These are phyloP conservation scores for Niebla homalea DNA, from an alignment of 495 filamentous ascomycete species.

Conservation along the genomic window DNA sequence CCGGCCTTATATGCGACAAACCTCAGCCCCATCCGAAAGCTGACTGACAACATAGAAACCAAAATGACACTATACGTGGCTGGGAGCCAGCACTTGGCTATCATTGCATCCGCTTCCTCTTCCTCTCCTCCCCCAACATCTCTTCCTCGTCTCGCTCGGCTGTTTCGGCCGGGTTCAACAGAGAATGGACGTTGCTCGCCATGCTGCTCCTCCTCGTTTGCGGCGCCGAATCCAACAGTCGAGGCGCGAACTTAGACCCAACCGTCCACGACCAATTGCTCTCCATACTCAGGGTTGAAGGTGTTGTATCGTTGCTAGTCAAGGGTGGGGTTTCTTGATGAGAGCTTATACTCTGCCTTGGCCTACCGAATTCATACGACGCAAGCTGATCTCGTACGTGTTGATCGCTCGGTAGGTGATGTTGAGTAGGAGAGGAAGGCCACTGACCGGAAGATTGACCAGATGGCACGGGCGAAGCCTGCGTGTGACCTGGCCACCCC, in stretches of 20 bases:
- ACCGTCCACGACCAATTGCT: constrained; percentile 42
- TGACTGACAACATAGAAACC: background rate
- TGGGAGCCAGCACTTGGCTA: too few species aligned
- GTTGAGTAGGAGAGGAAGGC: constrained; percentile 72
- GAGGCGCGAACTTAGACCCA: constrained; percentile 32
- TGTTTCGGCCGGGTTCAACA: constrained; percentile 78
- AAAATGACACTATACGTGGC: background rate
- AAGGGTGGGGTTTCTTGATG: constrained; percentile 61
- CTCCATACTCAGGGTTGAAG: constrained; percentile 35
- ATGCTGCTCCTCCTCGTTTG: constrained; percentile 60
- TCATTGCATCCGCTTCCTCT: constrained; percentile 62
- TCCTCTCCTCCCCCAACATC: constrained; percentile 48
- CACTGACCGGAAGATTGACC: constrained; percentile 61
- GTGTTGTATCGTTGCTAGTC: constrained; percentile 34
- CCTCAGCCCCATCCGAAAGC: background rate
- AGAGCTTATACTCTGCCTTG: constrained; percentile 44
- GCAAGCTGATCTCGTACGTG: constrained; percentile 71
- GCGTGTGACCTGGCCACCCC: constrained; percentile 57
- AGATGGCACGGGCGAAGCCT: constrained; percentile 53
- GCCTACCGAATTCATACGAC: constrained; percentile 61
- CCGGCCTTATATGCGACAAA: too few species aligned
- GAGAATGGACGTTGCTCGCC: constrained; percentile 62
- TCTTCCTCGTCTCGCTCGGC: constrained; percentile 61
- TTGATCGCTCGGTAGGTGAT: constrained; percentile 55
- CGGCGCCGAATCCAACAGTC: constrained; percentile 33